Percentiles rank a stretch among this genome's conserved stretches.
Conservation (phyloP, 805 yeast genomes). For the Saccharomycopsis sp. region DNA sequence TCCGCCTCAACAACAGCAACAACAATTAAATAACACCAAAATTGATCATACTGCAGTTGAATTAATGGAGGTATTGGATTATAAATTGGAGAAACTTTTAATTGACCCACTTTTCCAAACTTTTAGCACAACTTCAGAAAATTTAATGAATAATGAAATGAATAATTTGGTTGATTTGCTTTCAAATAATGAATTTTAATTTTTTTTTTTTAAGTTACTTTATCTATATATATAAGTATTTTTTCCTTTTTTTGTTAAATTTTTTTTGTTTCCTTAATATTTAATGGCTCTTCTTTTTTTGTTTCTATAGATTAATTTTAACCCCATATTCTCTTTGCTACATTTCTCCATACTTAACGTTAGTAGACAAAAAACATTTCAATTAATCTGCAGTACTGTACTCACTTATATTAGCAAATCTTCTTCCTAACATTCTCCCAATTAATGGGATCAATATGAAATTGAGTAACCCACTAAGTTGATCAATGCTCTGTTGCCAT, state of each 20-base stretch:
- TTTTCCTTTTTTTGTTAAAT: neutral
- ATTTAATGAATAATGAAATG: slow-evolving; percentile 4
- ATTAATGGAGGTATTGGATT: slow-evolving; percentile 2
- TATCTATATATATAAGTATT: neutral
- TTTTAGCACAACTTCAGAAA: neutral
- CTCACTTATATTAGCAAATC: slow-evolving; percentile 24
- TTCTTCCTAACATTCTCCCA: slow-evolving; percentile 39
- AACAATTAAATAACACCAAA: neutral
- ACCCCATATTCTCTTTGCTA: slow-evolving; percentile 17
- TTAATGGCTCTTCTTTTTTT: neutral
- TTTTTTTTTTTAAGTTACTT: neutral
- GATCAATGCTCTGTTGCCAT: slow-evolving; percentile 41
- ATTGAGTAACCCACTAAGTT: slow-evolving; percentile 34
- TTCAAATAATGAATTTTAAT: slow-evolving; percentile 1
- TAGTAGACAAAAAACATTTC: neutral
- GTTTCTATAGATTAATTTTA: neutral
- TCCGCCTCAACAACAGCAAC: neutral
- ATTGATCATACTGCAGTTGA: slow-evolving; percentile 1
- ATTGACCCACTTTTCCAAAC: slow-evolving; percentile 10
- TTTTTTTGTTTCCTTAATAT: neutral
- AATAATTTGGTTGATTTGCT: neutral
- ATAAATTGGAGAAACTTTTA: slow-evolving; percentile 1
- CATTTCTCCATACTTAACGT: slow-evolving; percentile 13
- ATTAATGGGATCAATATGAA: slow-evolving; percentile 36
- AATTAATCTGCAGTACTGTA: neutral